Evolutionary conservation across 2,329 filamentous ascomycete genomes (phyloP).

Genomic region (Diaporthe citrichinensis): DNA sequence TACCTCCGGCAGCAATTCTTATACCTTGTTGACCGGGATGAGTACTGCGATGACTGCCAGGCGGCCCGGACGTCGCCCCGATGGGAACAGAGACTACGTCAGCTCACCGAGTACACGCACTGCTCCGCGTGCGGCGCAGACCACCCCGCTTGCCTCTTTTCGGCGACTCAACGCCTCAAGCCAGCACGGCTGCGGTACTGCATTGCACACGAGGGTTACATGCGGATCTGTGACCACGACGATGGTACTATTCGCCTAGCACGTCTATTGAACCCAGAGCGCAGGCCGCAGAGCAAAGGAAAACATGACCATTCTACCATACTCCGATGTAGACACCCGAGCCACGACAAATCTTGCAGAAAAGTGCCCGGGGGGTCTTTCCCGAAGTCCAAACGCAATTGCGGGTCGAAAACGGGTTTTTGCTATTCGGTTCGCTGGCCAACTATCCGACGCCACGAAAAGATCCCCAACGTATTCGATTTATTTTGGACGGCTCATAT

Average conservation of each 20-base stretch:
- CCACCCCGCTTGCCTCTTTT: constrained; percentile 32
- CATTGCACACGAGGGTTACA: constrained; percentile 23
- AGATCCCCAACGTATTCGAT: too few relatives aligned
- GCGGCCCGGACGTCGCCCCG: background rate
- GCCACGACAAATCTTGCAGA: background rate
- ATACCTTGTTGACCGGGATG: background rate
- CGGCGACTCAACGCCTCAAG: background rate
- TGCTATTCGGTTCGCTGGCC: too few relatives aligned
- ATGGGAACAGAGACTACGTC: background rate
- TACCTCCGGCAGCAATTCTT: background rate
- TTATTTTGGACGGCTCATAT: background rate
- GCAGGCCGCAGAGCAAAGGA: too few relatives aligned
- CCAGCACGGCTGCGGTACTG: background rate
- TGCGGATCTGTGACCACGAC: background rate
- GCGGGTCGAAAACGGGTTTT: background rate
- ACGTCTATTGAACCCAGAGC: background rate
- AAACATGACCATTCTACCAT: too few relatives aligned
- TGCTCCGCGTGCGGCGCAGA: constrained; percentile 18
- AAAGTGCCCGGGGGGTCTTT: background rate
- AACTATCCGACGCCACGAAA: too few relatives aligned
- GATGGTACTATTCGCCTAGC: background rate
- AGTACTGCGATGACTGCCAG: background rate
- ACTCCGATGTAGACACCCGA: background rate
- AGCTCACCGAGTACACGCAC: constrained; percentile 17
- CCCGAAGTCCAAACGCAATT: background rate